phyloP scores from a whole-genome alignment of 768 basidiomycete genomes.

The Dentipellis fragilis region DNA sequence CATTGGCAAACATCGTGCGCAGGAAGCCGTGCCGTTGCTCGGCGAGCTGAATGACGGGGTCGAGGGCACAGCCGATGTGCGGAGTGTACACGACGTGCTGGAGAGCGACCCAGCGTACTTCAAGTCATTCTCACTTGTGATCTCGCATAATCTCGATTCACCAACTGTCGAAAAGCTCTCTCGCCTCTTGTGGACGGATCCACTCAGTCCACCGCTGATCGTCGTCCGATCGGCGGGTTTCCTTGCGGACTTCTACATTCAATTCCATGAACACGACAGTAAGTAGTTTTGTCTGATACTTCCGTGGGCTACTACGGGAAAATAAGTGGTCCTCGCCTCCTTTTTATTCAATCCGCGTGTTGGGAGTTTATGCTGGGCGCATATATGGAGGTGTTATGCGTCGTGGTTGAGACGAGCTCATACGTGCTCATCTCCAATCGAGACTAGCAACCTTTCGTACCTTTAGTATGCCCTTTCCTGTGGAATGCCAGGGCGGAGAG shows the following conservation, averaged over 20 bases:
- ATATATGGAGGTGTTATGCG: neutral
- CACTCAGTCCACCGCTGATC: conserved; percentile 56
- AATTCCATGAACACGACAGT: conserved; percentile 85
- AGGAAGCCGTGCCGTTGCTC: conserved; percentile 69
- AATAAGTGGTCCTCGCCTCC: neutral
- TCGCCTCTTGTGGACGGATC: conserved; percentile 55
- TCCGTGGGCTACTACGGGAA: too few species aligned
- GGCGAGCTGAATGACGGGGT: conserved; percentile 86
- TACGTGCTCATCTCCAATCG: too few species aligned
- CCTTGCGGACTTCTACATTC: conserved; percentile 79
- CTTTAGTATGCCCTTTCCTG: too few species aligned
- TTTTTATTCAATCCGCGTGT: neutral
- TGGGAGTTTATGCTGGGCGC: neutral
- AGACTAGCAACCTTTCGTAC: too few species aligned
- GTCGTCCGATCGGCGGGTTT: conserved; percentile 83
- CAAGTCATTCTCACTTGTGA: conserved; percentile 63
- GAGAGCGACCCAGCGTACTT: conserved; percentile 44
- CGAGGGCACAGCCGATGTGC: conserved; percentile 50
- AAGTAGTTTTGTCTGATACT: conserved; percentile 18
- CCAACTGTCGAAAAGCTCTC: conserved; percentile 48
- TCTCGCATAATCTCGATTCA: conserved; percentile 72
- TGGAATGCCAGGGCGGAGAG: too few species aligned
- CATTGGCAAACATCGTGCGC: conserved; percentile 70
- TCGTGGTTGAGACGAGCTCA: too few species aligned
- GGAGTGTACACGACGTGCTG: conserved; percentile 49